These are phyloP conservation scores for Aspergillus cavernicola DNA, from an alignment of 495 filamentous ascomycete species.

Conservation along the genomic window DNA sequence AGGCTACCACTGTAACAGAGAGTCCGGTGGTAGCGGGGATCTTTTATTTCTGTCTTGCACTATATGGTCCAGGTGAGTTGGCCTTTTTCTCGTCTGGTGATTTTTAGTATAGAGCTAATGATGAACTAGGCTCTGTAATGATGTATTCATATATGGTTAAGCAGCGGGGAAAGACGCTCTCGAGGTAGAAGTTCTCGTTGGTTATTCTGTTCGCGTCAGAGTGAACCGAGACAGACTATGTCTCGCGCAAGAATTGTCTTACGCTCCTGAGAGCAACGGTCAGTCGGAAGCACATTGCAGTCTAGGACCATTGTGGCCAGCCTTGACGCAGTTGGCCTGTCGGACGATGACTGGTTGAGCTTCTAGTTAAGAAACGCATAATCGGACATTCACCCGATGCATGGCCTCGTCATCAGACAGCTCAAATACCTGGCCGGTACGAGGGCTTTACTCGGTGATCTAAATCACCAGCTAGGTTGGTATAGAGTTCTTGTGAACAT, in stretches of 20 bases:
- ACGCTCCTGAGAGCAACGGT: no score
- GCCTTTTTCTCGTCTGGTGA: constrained; percentile 9
- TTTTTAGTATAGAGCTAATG: not conserved
- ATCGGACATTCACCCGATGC: no score
- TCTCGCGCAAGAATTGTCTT: not conserved
- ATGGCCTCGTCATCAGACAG: no score
- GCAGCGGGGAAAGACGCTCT: constrained; percentile 60
- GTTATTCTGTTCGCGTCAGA: not conserved
- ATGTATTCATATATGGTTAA: constrained; percentile 80
- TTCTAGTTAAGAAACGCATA: no score
- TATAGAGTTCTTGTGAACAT: no score
- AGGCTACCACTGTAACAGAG: constrained; percentile 25
- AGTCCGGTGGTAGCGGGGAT: constrained; percentile 21
- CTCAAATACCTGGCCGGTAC: no score
- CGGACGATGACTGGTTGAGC: no score
- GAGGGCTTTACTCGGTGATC: no score
- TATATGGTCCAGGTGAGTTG: constrained; percentile 67
- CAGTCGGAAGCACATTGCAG: no score
- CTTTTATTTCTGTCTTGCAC: constrained; percentile 47
- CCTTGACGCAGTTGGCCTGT: no score
- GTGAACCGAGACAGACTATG: not conserved
- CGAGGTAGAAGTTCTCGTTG: not conserved
- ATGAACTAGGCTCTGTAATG: constrained; percentile 59
- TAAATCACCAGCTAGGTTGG: no score
- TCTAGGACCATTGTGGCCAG: no score